Conservation (phyloP, 2,329 filamentous ascomycete species). For the Colletotrichum orbiculare region DNA sequence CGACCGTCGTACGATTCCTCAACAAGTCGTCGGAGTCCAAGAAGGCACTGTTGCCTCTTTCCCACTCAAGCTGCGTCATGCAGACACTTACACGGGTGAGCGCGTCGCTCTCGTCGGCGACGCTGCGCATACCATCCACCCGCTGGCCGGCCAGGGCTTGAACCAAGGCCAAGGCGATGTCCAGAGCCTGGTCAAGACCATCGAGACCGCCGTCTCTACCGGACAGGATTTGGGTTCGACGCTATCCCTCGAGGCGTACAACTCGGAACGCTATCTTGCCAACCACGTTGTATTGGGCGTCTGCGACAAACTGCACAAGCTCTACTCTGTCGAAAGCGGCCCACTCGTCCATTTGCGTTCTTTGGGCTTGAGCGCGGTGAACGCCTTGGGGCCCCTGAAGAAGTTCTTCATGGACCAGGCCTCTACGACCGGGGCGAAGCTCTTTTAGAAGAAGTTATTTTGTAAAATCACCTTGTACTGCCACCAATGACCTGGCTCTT, state of each 20-base stretch:
- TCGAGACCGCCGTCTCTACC: conserved; percentile 81
- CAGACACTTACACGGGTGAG: conserved; percentile 91
- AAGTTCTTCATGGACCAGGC: conserved; percentile 85
- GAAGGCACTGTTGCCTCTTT: conserved; percentile 87
- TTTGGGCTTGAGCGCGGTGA: conserved; percentile 79
- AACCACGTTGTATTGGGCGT: conserved; percentile 85
- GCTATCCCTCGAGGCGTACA: conserved; percentile 84
- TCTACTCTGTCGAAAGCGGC: conserved; percentile 84
- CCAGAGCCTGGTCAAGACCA: conserved; percentile 78
- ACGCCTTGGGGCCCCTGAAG: conserved; percentile 81
- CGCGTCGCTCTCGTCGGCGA: conserved; percentile 94
- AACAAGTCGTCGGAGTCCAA: conserved; percentile 77
- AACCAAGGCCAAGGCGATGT: conserved; percentile 95
- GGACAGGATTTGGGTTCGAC: conserved; percentile 88
- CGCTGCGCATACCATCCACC: conserved; percentile 94
- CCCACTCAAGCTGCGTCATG: conserved; percentile 89
- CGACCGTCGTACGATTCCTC: conserved; percentile 68
- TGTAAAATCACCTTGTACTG: conserved; percentile 1
- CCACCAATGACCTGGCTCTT: background rate
- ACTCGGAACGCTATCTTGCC: conserved; percentile 80
- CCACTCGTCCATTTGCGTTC: conserved; percentile 85
- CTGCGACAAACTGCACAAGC: conserved; percentile 90
- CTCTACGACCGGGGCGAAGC: conserved; percentile 63
- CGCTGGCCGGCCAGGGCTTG: conserved; percentile 91
- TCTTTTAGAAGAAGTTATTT: conserved; percentile 44